Conservation (phyloP, 2,329 filamentous ascomycete genomes). For the Metarhizium sp. region DNA sequence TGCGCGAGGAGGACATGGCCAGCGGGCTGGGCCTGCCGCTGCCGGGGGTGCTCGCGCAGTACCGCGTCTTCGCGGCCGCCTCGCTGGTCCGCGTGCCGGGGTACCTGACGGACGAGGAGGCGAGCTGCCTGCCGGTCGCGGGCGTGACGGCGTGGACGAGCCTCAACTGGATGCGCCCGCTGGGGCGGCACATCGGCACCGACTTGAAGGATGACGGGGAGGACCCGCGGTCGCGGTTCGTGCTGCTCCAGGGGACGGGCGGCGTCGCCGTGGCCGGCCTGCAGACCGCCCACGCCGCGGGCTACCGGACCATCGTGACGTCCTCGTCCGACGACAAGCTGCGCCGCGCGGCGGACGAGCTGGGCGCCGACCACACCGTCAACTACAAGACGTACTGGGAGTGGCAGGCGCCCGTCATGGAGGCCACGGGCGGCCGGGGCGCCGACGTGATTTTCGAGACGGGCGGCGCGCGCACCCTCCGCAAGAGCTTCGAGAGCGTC, state of each 20-base stretch:
- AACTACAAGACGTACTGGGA: conserved; percentile 44
- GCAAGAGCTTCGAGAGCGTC: conserved; percentile 42
- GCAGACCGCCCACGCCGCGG: conserved; percentile 44
- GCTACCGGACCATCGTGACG: conserved; percentile 41
- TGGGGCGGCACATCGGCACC: conserved; percentile 33
- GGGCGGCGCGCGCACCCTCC: conserved; percentile 41
- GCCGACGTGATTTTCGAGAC: conserved; percentile 48
- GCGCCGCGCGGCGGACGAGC: conserved; percentile 28
- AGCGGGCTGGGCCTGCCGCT: conserved; percentile 53
- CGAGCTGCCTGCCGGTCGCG: conserved; percentile 50
- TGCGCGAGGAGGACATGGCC: conserved; percentile 43
- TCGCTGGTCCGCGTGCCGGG: conserved; percentile 46
- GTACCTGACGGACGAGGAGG: conserved; percentile 51
- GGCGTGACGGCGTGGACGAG: conserved; percentile 57
- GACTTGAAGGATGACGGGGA: conserved; percentile 1
- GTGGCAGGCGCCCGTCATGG: conserved; percentile 40
- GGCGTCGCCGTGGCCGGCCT: conserved; percentile 42
- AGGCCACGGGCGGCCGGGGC: conserved; percentile 33
- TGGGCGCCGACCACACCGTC: conserved; percentile 43
- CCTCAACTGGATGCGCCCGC: conserved; percentile 49
- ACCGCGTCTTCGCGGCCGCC: conserved; percentile 48
- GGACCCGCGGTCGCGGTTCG: conserved; percentile 13
- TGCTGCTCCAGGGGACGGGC: conserved; percentile 46
- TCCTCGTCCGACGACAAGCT: conserved; percentile 45
- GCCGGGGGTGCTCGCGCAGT: conserved; percentile 46